Conservation (phyloP, 225 moss, liverwort and hornwort genomes). For the Takakia lepidozioides region DNA sequence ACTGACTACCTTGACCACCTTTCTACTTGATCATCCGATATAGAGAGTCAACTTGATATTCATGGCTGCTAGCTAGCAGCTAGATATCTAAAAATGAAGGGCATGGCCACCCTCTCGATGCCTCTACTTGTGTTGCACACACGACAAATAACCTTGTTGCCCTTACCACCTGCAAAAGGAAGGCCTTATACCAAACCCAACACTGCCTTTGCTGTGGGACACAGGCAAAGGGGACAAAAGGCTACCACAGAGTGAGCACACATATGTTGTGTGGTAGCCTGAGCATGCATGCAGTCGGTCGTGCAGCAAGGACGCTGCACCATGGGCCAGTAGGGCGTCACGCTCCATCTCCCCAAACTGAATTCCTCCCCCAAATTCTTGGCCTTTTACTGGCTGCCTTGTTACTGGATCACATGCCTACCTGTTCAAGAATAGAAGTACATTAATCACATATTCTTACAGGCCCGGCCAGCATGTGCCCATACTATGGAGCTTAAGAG, state of each 20-base stretch:
- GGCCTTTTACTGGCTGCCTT: slow-evolving; percentile 87
- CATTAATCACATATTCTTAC: too few relatives aligned
- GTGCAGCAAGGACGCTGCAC: slow-evolving; percentile 79
- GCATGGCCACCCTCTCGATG: slow-evolving; percentile 85
- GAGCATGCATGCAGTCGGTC: slow-evolving; percentile 94
- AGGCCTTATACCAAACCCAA: slow-evolving; percentile 42
- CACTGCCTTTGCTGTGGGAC: slow-evolving; percentile 26
- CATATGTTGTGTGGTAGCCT: slow-evolving; percentile 70
- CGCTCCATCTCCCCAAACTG: slow-evolving; percentile 99
- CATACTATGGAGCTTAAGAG: too few relatives aligned
- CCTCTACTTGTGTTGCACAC: slow-evolving; percentile 74
- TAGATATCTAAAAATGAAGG: slow-evolving; percentile 89
- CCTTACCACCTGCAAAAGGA: slow-evolving; percentile 27
- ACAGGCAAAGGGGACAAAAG: slow-evolving; percentile 53
- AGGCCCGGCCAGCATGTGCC: slow-evolving; percentile 1
- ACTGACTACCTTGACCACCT: too few relatives aligned
- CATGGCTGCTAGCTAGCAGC: slow-evolving; percentile 90
- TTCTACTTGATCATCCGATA: too few relatives aligned
- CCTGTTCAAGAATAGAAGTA: slow-evolving; percentile 30
- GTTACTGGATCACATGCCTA: slow-evolving; percentile 88
- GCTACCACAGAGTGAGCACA: slow-evolving; percentile 78
- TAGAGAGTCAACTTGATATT: slow-evolving; percentile 73
- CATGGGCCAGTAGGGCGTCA: slow-evolving; percentile 82
- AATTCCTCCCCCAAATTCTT: slow-evolving; percentile 86
- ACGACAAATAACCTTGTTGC: slow-evolving; percentile 55